These are phyloP conservation scores for Diaporthe sp. DNA, from an alignment of 2,329 filamentous ascomycete genomes.

Conservation along the genomic window DNA sequence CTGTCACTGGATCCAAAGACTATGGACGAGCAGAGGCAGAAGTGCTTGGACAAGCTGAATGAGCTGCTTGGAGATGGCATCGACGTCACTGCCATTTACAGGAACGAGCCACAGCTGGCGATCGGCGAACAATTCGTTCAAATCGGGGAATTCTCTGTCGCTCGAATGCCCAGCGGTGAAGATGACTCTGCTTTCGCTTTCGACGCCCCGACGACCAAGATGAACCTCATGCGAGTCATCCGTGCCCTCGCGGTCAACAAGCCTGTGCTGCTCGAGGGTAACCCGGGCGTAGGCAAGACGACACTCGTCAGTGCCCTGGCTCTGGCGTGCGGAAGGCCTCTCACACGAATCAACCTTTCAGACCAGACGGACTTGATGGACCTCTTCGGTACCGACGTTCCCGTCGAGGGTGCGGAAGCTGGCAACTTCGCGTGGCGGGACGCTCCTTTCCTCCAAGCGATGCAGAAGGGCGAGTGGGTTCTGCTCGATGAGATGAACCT, in stretches of 20 bases:
- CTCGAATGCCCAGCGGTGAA: constrained; percentile 61
- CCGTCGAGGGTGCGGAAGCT: constrained; percentile 90
- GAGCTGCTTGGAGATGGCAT: constrained; percentile 71
- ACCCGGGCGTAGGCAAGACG: constrained; percentile 98
- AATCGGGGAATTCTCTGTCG: constrained; percentile 82
- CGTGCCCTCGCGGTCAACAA: constrained; percentile 90
- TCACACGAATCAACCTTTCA: constrained; percentile 96
- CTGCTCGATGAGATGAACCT: constrained; percentile 98
- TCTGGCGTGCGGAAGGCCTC: constrained; percentile 79
- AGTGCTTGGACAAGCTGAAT: constrained; percentile 80
- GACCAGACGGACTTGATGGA: constrained; percentile 99
- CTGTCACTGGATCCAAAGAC: constrained; percentile 78
- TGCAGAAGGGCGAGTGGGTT: constrained; percentile 98
- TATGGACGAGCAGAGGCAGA: constrained; percentile 77
- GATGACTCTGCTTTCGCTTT: constrained; percentile 79
- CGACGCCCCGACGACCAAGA: constrained; percentile 87
- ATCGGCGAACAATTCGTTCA: constrained; percentile 67
- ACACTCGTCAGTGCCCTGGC: constrained; percentile 90
- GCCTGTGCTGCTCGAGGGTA: constrained; percentile 94
- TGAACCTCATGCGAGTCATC: constrained; percentile 91
- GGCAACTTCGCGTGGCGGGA: constrained; percentile 96
- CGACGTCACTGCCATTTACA: constrained; percentile 76
- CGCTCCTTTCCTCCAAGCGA: constrained; percentile 93
- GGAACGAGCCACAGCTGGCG: constrained; percentile 69
- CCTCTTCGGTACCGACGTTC: constrained; percentile 95